These are phyloP conservation scores for Fusarium gaditjirri DNA, from an alignment of 2,329 filamentous ascomycete species.

Conservation along the genomic window DNA sequence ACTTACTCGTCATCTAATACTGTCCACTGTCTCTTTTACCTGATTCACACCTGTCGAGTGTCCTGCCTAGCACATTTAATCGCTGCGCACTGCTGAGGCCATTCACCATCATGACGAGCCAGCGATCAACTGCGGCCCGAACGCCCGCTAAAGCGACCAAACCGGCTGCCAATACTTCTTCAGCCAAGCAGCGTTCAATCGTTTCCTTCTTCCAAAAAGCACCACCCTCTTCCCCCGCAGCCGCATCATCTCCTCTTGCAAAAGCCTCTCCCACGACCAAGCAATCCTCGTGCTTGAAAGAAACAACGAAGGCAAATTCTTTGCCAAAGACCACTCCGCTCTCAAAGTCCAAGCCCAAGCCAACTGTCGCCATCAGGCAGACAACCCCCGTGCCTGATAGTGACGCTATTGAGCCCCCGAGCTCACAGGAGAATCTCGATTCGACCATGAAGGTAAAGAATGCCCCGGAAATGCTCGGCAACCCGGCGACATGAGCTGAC, in stretches of 20 bases:
- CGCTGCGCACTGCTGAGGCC: not conserved
- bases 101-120: slow-evolving; percentile 45
- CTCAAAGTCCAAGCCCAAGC: slow-evolving; percentile 37
- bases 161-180: slow-evolving; percentile 45
- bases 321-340: slow-evolving; percentile 58
- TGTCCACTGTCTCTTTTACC: not conserved
- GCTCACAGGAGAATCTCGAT: slow-evolving; percentile 74
- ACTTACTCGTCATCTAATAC: not conserved
- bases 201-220: slow-evolving; percentile 58
- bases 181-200: slow-evolving; percentile 56
- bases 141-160: slow-evolving; percentile 51
- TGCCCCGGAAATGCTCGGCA: slow-evolving; percentile 3
- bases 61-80: not conserved
- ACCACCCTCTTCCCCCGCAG: slow-evolving; percentile 48
- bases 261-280: slow-evolving; percentile 49
- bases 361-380: slow-evolving; percentile 48
- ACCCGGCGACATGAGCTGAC: slow-evolving; percentile 48
- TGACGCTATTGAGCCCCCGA: slow-evolving; percentile 74
- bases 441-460: slow-evolving; percentile 34
- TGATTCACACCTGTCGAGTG: slow-evolving; percentile 30
- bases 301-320: slow-evolving; percentile 56
- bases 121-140: slow-evolving; percentile 45
- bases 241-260: slow-evolving; percentile 47
- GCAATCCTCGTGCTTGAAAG: slow-evolving; percentile 51
- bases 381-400: slow-evolving; percentile 84